Percentiles rank a stretch among this genome's conserved stretches.
Evolutionary conservation across 2,329 filamentous ascomycete genomes (phyloP).

Genomic region (Orbilia ellipsospora): DNA sequence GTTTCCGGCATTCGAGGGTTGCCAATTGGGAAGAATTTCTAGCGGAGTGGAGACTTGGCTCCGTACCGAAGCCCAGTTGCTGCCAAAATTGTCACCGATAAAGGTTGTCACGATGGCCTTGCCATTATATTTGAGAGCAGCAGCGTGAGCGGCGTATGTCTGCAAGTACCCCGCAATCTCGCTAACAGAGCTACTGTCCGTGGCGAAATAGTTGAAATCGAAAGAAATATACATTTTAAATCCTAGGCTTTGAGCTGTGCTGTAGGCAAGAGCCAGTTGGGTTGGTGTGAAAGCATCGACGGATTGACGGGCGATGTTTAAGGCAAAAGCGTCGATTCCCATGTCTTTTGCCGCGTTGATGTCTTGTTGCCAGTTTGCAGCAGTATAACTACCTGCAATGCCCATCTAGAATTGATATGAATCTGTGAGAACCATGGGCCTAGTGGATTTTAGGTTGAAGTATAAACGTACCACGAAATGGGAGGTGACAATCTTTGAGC

Average conservation of each 20-base stretch:
- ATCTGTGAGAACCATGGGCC: no score
- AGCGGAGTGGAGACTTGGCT: conserved; percentile 45
- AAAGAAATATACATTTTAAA: conserved; percentile 62
- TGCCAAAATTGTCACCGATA: conserved; percentile 63
- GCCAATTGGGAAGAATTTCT: conserved; percentile 52
- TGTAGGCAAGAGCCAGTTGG: conserved; percentile 61
- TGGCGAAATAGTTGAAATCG: conserved; percentile 59
- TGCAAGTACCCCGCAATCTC: conserved; percentile 62
- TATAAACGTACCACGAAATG: conserved; percentile 42
- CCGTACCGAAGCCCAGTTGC: conserved; percentile 54
- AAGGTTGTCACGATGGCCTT: conserved; percentile 68
- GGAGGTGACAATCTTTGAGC: conserved; percentile 42
- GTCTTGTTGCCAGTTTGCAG: conserved; percentile 60
- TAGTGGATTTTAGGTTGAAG: no score
- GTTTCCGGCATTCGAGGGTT: conserved; percentile 33
- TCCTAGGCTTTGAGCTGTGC: conserved; percentile 59
- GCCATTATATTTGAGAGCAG: conserved; percentile 64
- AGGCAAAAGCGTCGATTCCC: conserved; percentile 62
- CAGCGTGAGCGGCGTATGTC: conserved; percentile 61
- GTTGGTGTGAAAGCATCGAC: conserved; percentile 58
- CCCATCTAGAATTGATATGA: conserved; percentile 58
- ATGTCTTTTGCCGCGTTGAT: conserved; percentile 61
- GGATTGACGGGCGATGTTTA: conserved; percentile 61
- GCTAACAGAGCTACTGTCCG: conserved; percentile 55
- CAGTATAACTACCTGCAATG: conserved; percentile 60